Base-by-base conservation (phyloP, 139 green algal species). In the Bryopsis sp. region DNA sequence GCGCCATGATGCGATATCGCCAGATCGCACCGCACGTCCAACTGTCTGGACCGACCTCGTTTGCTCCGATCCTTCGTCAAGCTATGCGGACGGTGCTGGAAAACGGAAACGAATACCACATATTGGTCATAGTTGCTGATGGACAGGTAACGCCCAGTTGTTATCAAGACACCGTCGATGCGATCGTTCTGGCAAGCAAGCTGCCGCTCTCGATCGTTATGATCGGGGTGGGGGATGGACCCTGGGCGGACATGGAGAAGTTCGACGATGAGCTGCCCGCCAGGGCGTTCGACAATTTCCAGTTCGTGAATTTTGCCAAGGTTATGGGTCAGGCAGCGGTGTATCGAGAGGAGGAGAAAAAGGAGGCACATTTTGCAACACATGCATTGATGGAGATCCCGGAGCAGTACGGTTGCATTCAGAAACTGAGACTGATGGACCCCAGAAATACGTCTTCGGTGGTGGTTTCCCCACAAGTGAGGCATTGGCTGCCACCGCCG, bases 261-360 rank as follows among this genome's bases (percentile, higher is more conserved):
- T 89, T 89, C 73, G 85, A 91, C 48, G 85, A 91, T 54, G 60
- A 22, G 4, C 62, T 91, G 32, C 83, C 83, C 5, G 2, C 68
- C n/a, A 57, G 84, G 2, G 7, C 50, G 22, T 90, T 86, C 54
- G 84, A 90, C 79, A 90, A 90, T 74, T 85, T 88, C 60, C 79
- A 90, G 83, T 92, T 92, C 75, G 85, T 88, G 35, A 80, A 90
- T 64, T 91, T 89, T 72, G 83, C 79, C 26, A 68, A 82, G 2
- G 26, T 89, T 0, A 38, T 39, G n/a, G 39, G 26, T 31, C 39
- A 37, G 26, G 35, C 48, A 19, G 48, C 38, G 8, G 39, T 48
- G 39, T 59, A 71, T 35, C 3, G 43, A 33, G 39, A 72, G 57
- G 32, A 29, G 1, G 1, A n/a, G 19, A 71, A 48, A 48, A 54